Evolutionary conservation across 1,139 yeast genomes (phyloP).

Genomic region (Meyerozyma elateridarum): DNA sequence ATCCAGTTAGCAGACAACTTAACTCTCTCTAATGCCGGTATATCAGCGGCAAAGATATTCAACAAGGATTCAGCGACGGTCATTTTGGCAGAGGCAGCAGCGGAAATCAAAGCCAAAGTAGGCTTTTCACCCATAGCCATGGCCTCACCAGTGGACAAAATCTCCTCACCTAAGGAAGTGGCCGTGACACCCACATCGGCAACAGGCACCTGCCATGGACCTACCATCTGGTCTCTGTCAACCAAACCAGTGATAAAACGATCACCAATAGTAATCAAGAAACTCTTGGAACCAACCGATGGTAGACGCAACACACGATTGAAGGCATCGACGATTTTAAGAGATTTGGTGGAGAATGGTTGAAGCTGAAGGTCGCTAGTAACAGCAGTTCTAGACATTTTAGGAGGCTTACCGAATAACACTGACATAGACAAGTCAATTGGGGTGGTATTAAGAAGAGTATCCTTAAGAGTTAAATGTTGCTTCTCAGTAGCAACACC

Average conservation of each 20-base stretch:
- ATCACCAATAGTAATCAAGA: constrained; percentile 95
- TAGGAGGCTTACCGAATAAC: constrained; percentile 96
- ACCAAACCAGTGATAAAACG: constrained; percentile 94
- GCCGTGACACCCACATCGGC: constrained; percentile 98
- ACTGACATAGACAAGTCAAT: constrained; percentile 95
- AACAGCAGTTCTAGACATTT: constrained; percentile 75
- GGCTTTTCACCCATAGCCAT: constrained; percentile 98
- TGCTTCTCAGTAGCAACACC: constrained; percentile 91
- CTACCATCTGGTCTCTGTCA: constrained; percentile 98
- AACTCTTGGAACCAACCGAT: constrained; percentile 91
- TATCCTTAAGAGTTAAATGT: constrained; percentile 76
- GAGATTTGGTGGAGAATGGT: constrained; percentile 31
- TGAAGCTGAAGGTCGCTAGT: constrained; percentile 59
- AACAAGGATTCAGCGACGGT: constrained; percentile 92
- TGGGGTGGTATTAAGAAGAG: constrained; percentile 71
- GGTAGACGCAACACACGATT: constrained; percentile 85
- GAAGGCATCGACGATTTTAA: constrained; percentile 59
- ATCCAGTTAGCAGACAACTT: constrained; percentile 98
- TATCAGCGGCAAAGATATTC: constrained; percentile 87
- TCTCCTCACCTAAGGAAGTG: constrained; percentile 75
- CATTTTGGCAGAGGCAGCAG: constrained; percentile 97
- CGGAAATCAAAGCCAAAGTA: constrained; percentile 78
- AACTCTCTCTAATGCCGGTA: constrained; percentile 67
- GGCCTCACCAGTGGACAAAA: constrained; percentile 86
- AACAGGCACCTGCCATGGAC: constrained; percentile 99